These are phyloP conservation scores for Podospora tetraspora DNA, from an alignment of 495 filamentous ascomycete genomes.

Conservation along the genomic window DNA sequence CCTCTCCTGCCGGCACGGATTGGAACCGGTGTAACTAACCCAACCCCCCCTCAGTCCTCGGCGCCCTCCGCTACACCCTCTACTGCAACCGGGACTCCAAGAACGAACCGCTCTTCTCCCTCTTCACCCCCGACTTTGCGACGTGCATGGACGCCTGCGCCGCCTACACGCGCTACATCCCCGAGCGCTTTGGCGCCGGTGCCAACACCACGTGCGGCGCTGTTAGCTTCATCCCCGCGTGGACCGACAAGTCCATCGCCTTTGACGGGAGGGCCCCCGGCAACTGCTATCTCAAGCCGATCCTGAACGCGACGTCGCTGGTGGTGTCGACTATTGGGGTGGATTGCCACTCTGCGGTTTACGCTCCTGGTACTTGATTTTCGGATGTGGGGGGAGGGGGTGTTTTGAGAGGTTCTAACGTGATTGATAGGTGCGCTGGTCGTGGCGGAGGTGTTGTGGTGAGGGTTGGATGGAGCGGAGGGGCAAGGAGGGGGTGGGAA, in stretches of 20 bases:
- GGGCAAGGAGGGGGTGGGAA: background rate
- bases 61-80: slow-evolving; percentile 30
- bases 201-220: slow-evolving; percentile 35
- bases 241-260: slow-evolving; percentile 35
- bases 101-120: slow-evolving; percentile 25
- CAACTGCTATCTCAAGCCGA: slow-evolving; percentile 45
- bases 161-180: slow-evolving; percentile 34
- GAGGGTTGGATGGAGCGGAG: background rate
- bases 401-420: background rate
- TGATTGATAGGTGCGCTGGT: background rate
- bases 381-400: background rate
- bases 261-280: slow-evolving; percentile 29
- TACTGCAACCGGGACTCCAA: slow-evolving; percentile 39
- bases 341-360: slow-evolving; percentile 25
- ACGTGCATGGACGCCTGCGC: slow-evolving; percentile 47
- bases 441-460: background rate
- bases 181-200: slow-evolving; percentile 22
- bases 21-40: background rate
- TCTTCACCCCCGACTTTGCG: slow-evolving; percentile 39
- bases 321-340: slow-evolving; percentile 25
- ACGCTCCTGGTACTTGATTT: slow-evolving; percentile 3
- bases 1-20: too few species aligned
- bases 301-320: slow-evolving; percentile 31
- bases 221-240: slow-evolving; percentile 41
- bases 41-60: slow-evolving; percentile 25